Conservation (phyloP, 1,284 basidiomycete species). For the Austropuccinia psidii region DNA sequence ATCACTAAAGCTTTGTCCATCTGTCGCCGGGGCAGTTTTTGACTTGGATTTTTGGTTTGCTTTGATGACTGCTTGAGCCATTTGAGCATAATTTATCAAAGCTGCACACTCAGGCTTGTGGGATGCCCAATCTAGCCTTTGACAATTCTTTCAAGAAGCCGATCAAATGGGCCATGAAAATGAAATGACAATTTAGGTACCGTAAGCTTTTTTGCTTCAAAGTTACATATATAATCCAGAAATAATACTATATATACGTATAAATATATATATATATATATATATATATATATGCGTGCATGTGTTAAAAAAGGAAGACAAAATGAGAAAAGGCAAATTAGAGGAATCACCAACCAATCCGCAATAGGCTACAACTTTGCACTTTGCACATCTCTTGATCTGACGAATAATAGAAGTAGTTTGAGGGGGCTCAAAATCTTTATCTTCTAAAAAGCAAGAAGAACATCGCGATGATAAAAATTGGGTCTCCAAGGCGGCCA, state of each 20-base stretch:
- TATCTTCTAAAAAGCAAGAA: conserved; percentile 53
- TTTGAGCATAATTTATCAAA: conserved; percentile 45
- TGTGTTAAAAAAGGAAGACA: no score
- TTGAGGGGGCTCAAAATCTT: conserved; percentile 41
- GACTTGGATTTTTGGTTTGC: conserved; percentile 39
- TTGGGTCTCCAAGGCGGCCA: conserved; percentile 60
- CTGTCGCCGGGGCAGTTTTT: conserved; percentile 22
- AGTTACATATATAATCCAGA: no score
- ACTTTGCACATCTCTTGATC: conserved; percentile 61
- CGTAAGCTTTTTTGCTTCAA: no score
- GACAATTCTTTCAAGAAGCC: conserved; percentile 52
- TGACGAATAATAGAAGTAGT: not conserved
- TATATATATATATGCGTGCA: no score
- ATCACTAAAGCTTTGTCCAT: not conserved
- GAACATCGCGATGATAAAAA: conserved; percentile 62
- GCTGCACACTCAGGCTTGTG: conserved; percentile 72
- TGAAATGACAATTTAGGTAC: not conserved
- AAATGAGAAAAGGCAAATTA: not conserved
- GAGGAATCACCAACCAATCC: conserved; percentile 52
- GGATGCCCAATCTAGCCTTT: conserved; percentile 63
- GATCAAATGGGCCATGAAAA: not conserved
- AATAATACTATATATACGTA: no score
- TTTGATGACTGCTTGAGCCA: conserved; percentile 16
- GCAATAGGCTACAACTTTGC: conserved; percentile 65
- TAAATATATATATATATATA: no score